Evolutionary conservation across 1,284 basidiomycete genomes (phyloP).

Genomic region (Marasmius oreades): DNA sequence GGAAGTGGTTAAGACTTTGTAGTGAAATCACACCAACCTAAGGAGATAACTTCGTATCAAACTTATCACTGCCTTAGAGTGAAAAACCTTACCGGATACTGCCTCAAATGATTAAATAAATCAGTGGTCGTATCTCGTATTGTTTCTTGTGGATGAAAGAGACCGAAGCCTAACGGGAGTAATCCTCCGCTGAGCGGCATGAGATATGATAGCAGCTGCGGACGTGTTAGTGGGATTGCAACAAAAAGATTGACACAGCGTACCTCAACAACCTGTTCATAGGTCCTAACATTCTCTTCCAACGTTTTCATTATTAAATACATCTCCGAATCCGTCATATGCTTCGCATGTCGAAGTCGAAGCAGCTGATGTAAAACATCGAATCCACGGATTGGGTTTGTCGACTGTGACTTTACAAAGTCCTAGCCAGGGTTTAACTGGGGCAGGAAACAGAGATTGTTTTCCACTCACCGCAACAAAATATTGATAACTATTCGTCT

Average conservation of each 20-base stretch:
- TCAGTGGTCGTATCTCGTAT: conserved; percentile 82
- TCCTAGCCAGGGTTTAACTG: conserved; percentile 39
- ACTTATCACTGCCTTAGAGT: no score
- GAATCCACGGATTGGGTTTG: conserved; percentile 54
- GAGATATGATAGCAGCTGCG: conserved; percentile 73
- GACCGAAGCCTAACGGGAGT: conserved; percentile 80
- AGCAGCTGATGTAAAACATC: conserved; percentile 74
- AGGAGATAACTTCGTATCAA: conserved; percentile 6
- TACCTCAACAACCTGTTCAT: conserved; percentile 89
- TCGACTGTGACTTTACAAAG: conserved; percentile 41
- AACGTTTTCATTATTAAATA: conserved; percentile 65
- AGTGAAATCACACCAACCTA: conserved; percentile 87
- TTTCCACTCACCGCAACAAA: conserved; percentile 50
- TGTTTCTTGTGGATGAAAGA: conserved; percentile 81
- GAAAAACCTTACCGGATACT: conserved; percentile 60
- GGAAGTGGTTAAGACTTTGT: conserved; percentile 86
- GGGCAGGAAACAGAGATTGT: not conserved
- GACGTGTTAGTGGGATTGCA: not conserved
- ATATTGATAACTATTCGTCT: conserved; percentile 63
- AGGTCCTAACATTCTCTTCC: conserved; percentile 49
- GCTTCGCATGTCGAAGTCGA: conserved; percentile 60
- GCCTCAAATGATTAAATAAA: conserved; percentile 75
- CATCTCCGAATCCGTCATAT: conserved; percentile 58
- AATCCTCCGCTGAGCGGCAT: conserved; percentile 84
- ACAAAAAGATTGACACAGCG: conserved; percentile 21